Evolutionary conservation across 108 stramenopile species (phyloP).

Genomic region (Asterionellopsis glacialis): DNA sequence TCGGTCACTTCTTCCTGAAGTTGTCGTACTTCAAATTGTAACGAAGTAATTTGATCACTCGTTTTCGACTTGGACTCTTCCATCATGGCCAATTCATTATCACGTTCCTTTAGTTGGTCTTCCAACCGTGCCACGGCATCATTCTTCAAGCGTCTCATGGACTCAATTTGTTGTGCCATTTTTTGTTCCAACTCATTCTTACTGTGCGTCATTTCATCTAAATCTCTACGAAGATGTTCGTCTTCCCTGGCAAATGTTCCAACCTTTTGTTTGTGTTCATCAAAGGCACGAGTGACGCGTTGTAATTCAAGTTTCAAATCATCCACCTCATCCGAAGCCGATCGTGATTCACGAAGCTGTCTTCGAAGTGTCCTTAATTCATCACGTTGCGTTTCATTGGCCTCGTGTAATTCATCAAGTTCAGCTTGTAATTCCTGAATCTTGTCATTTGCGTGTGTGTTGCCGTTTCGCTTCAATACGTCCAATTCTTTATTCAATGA

Average conservation of each 20-base stretch:
- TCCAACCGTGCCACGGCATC: slow-evolving; percentile 35
- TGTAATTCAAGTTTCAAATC: slow-evolving; percentile 30
- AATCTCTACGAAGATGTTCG: not conserved
- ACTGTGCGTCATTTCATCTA: slow-evolving; percentile 24
- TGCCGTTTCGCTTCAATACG: not conserved
- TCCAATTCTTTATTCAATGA: slow-evolving; percentile 25
- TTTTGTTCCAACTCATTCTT: slow-evolving; percentile 20
- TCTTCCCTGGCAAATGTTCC: slow-evolving; percentile 1
- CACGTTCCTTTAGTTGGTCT: slow-evolving; percentile 31
- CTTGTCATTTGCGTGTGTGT: not conserved
- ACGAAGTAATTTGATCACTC: slow-evolving; percentile 2
- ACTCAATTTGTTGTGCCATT: slow-evolving; percentile 31
- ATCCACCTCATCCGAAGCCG: slow-evolving; percentile 8
- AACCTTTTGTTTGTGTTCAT: slow-evolving; percentile 27
- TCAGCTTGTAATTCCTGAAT: slow-evolving; percentile 23
- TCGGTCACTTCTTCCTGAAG: slow-evolving; percentile 37
- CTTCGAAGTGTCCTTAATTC: slow-evolving; percentile 30
- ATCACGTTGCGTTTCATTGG: slow-evolving; percentile 20
- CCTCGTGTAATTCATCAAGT: slow-evolving; percentile 42
- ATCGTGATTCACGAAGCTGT: slow-evolving; percentile 1
- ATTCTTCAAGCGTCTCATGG: slow-evolving; percentile 32
- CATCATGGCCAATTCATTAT: slow-evolving; percentile 36
- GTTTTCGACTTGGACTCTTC: not conserved
- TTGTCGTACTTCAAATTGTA: slow-evolving; percentile 17
- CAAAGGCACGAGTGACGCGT: slow-evolving; percentile 25